Evolutionary conservation across 371 early-diverging fungal species (phyloP).

Genomic region (Lichtheimia corymbifera): DNA sequence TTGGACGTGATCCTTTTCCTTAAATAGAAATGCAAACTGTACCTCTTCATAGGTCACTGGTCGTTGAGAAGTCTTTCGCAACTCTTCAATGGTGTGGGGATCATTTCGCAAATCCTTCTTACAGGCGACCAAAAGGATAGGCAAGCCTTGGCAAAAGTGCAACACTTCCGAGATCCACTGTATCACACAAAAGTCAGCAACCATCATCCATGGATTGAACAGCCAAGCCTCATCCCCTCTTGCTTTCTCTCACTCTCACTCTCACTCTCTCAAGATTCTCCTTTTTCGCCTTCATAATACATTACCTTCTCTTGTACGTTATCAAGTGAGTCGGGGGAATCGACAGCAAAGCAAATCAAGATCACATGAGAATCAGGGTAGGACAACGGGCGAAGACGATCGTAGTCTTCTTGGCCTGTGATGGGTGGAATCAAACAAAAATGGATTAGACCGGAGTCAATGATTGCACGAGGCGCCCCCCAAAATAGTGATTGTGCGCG

Average conservation of each 20-base stretch:
- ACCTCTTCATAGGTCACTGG: slow-evolving; percentile 86
- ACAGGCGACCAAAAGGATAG: slow-evolving; percentile 87
- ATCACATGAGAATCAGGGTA: slow-evolving; percentile 97
- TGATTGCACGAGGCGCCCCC: slow-evolving; percentile 15
- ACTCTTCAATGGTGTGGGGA: slow-evolving; percentile 74
- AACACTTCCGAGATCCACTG: slow-evolving; percentile 94
- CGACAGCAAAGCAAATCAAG: slow-evolving; percentile 92
- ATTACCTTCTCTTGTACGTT: slow-evolving; percentile 87
- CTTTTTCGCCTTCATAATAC: not conserved
- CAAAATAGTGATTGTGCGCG: slow-evolving; percentile 11
- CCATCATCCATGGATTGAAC: no score
- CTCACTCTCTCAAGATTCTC: no score
- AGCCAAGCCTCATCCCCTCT: not conserved
- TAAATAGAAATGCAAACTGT: slow-evolving; percentile 11
- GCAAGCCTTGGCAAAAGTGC: slow-evolving; percentile 87
- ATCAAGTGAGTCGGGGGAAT: slow-evolving; percentile 93
- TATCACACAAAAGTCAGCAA: slow-evolving; percentile 3
- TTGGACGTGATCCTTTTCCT: not conserved
- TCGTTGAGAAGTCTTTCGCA: slow-evolving; percentile 73
- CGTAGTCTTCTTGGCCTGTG: slow-evolving; percentile 91
- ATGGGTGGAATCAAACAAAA: slow-evolving; percentile 7
- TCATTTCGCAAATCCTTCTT: slow-evolving; percentile 93
- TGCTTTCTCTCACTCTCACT: not conserved
- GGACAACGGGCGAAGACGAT: slow-evolving; percentile 95
- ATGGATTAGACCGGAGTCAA: slow-evolving; percentile 12